These are phyloP conservation scores for Singerocomus rubriflavus DNA, from an alignment of 1,284 basidiomycete genomes.

Conservation along the genomic window DNA sequence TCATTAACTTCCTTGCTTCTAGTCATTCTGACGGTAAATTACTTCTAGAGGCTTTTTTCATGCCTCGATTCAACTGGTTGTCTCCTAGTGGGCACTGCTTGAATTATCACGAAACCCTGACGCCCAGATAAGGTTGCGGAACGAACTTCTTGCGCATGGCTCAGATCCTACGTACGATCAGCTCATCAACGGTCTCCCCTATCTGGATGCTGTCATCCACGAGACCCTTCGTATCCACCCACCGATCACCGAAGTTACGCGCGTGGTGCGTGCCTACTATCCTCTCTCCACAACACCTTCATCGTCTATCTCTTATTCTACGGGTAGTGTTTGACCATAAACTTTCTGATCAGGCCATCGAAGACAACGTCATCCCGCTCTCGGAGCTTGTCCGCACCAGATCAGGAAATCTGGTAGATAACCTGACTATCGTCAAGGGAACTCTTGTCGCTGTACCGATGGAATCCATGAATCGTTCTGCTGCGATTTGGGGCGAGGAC, in stretches of 20 bases:
- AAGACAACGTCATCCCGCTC: constrained; percentile 57
- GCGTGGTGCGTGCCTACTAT: constrained; percentile 16
- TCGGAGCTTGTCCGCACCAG: constrained; percentile 20
- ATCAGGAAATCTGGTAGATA: constrained; percentile 37
- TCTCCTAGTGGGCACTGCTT: too few species aligned
- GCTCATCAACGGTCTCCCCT: too few species aligned
- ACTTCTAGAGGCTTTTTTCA: background rate
- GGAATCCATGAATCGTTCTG: constrained; percentile 44
- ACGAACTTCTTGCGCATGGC: too few species aligned
- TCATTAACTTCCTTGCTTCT: background rate
- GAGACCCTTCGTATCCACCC: too few species aligned
- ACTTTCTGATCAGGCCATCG: constrained; percentile 22
- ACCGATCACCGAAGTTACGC: too few species aligned
- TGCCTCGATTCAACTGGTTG: background rate
- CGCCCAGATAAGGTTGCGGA: too few species aligned
- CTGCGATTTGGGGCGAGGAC: constrained; percentile 42
- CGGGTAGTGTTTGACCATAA: too few species aligned
- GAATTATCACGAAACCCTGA: too few species aligned
- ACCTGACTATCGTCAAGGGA: constrained; percentile 44
- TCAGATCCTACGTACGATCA: too few species aligned
- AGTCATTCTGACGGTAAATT: constrained; percentile 29
- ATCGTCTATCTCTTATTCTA: too few species aligned
- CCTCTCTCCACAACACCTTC: background rate
- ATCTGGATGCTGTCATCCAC: too few species aligned
- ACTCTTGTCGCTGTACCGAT: constrained; percentile 41